Evolutionary conservation across 129 eudicot genomes (phyloP).

Genomic region (Deinandra increscens): DNA sequence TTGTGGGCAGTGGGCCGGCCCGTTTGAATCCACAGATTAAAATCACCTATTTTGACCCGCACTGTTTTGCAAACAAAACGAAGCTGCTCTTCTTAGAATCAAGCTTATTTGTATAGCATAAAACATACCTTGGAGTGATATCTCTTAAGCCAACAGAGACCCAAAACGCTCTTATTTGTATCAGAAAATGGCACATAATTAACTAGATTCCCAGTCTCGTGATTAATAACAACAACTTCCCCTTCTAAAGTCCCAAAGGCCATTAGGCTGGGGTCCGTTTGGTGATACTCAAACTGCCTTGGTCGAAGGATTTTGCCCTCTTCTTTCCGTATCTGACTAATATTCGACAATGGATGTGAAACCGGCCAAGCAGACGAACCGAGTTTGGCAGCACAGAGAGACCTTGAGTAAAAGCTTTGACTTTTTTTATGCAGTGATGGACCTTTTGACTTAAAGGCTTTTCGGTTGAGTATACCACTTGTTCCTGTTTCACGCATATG

Average conservation of each 20-base stretch:
- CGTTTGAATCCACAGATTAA: not conserved
- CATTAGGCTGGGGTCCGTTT: conserved; percentile 58
- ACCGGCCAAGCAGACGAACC: conserved; percentile 65
- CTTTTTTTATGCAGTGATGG: conserved; percentile 41
- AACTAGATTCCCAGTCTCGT: conserved; percentile 56
- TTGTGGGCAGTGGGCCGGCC: conserved; percentile 6
- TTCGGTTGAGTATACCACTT: conserved; percentile 27
- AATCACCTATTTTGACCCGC: not conserved
- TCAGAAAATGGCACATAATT: conserved; percentile 47
- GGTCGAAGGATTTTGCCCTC: conserved; percentile 53
- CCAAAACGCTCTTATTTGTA: conserved; percentile 53
- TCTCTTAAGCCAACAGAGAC: conserved; percentile 92
- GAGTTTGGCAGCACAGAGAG: conserved; percentile 74
- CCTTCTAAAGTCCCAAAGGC: conserved; percentile 86
- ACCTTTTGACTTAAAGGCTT: conserved; percentile 29
- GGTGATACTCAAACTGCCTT: conserved; percentile 93
- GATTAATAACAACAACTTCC: conserved; percentile 70
- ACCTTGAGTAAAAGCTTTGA: conserved; percentile 51
- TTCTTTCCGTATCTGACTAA: conserved; percentile 33
- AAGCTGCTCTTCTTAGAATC: not conserved
- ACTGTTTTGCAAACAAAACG: conserved; percentile 3
- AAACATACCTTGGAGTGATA: conserved; percentile 69
- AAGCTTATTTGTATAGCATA: not conserved
- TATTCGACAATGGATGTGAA: conserved; percentile 44
- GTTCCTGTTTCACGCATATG: conserved; percentile 66